Conservation (phyloP, 106 monocot genomes). For the Dendrobium huoshanense region DNA sequence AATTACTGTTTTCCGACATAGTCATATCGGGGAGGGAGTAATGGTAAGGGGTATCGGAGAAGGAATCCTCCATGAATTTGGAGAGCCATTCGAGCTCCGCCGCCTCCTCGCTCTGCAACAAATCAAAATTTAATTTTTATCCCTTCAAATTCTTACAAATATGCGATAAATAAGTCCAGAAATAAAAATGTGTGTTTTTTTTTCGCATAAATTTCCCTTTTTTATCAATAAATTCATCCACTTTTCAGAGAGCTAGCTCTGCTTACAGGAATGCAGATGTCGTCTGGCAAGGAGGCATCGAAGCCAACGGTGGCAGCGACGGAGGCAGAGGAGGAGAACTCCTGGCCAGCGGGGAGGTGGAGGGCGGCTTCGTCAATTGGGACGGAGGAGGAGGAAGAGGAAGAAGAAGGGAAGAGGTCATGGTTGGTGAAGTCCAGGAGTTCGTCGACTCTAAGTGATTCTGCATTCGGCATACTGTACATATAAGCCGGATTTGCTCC, state of each 20-base stretch:
- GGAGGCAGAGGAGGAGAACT: not conserved
- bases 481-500: slow-evolving; percentile 14
- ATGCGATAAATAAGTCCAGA: too few species aligned
- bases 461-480: slow-evolving; percentile 39
- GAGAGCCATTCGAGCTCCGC: slow-evolving; percentile 65
- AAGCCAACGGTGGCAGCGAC: not conserved
- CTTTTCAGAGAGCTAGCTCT: not conserved
- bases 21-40: not conserved
- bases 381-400: not conserved
- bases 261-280: slow-evolving; percentile 76
- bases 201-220: not conserved
- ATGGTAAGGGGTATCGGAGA: slow-evolving; percentile 23
- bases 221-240: not conserved
- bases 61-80: slow-evolving; percentile 50
- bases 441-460: slow-evolving; percentile 52
- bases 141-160: too few species aligned
- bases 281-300: slow-evolving; percentile 38
- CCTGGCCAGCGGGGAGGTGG: not conserved
- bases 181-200: too few species aligned
- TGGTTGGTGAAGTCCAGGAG: slow-evolving; percentile 73
- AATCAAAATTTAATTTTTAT: not conserved
- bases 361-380: not conserved
- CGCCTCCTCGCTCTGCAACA: slow-evolving; percentile 1
- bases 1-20: not conserved
- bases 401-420: slow-evolving; percentile 23